Evolutionary conservation across 495 filamentous ascomycete species (phyloP).

Genomic region (Sabuloglossum arenarium): DNA sequence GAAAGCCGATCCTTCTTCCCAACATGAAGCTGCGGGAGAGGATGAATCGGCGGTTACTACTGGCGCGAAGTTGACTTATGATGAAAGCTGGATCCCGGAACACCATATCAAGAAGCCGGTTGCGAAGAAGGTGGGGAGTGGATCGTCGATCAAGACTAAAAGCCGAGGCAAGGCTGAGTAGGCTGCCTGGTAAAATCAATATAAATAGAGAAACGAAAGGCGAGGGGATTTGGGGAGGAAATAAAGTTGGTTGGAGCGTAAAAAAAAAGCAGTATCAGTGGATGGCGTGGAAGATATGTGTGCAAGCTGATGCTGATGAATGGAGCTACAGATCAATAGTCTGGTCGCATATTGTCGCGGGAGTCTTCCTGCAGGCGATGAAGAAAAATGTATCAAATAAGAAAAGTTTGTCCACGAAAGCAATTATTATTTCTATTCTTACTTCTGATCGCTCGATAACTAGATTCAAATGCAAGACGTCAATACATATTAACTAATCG

Average conservation of each 20-base stretch:
- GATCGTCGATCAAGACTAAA: conserved; percentile 36
- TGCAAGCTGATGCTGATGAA: not conserved
- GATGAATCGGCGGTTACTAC: conserved; percentile 50
- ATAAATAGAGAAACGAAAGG: not conserved
- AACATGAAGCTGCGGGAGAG: conserved; percentile 29
- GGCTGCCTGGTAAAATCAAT: not conserved
- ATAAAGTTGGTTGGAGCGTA: conserved; percentile 7
- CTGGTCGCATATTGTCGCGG: not conserved
- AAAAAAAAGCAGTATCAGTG: not conserved
- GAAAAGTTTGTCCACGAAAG: not conserved
- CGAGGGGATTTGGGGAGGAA: not conserved
- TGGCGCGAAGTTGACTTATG: conserved; percentile 46
- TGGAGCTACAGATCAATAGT: not conserved
- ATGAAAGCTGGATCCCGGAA: conserved; percentile 90
- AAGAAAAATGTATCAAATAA: not conserved
- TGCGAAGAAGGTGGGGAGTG: conserved; percentile 59
- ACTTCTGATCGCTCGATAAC: not conserved
- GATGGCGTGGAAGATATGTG: not conserved
- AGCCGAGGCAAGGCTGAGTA: conserved; percentile 13
- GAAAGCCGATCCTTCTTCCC: conserved; percentile 38
- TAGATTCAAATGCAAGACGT: not conserved
- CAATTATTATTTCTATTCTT: not conserved
- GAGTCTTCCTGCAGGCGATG: not conserved
- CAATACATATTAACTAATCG: not conserved
- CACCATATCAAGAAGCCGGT: conserved; percentile 76